Conservation (phyloP, 345 rosid genomes). For the Boechera stricta region DNA sequence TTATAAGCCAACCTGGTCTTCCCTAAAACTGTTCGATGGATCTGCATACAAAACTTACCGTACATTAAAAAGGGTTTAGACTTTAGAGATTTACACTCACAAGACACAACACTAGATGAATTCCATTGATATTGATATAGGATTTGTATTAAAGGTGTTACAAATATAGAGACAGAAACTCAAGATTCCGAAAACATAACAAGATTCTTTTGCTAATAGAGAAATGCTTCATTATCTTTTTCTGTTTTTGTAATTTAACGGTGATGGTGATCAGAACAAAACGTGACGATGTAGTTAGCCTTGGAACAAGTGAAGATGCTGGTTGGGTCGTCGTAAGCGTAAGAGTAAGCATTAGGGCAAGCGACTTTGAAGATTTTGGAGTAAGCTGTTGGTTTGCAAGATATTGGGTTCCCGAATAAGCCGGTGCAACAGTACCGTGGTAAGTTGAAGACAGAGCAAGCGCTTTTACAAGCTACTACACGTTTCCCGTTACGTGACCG, state of each 20-base stretch:
- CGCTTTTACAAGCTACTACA: conserved; percentile 91
- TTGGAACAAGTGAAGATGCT: conserved; percentile 82
- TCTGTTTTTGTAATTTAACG: neutral
- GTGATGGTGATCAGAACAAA: conserved; percentile 74
- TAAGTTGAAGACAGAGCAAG: conserved; percentile 84
- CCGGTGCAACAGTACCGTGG: conserved; percentile 94
- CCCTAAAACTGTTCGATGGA: too few species aligned
- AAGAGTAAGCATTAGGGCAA: conserved; percentile 90
- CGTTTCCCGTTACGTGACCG: conserved; percentile 55
- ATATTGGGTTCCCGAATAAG: conserved; percentile 62
- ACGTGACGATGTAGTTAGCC: conserved; percentile 77
- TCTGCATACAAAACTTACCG: too few species aligned
- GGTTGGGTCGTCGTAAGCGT: conserved; percentile 91
- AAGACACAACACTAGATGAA: too few species aligned
- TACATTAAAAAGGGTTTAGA: too few species aligned
- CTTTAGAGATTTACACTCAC: too few species aligned
- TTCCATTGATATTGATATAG: neutral
- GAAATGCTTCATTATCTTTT: neutral
- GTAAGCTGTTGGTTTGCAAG: conserved; percentile 91
- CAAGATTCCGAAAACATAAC: conserved; percentile 24
- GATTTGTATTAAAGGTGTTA: neutral
- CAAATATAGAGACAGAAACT: conserved; percentile 10
- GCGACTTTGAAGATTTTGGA: conserved; percentile 88
- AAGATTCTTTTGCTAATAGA: neutral
- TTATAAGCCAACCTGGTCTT: too few species aligned